phyloP scores from a whole-genome alignment of 768 basidiomycete genomes.

The Rhizopogon rudus region DNA sequence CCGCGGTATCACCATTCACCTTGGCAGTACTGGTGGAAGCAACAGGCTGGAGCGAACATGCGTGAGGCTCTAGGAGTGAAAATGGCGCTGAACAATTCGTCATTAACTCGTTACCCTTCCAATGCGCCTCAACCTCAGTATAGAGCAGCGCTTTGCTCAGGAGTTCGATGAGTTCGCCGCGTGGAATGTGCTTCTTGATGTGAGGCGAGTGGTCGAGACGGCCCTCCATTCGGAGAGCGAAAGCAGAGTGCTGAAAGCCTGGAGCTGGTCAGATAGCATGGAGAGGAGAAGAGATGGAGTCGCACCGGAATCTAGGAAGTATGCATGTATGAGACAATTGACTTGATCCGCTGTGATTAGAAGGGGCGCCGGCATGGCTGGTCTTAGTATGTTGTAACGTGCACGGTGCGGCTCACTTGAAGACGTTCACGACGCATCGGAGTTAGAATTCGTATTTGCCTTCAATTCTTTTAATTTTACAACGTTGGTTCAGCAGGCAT shows the following conservation, averaged over 20 bases:
- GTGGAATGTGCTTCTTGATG: constrained; percentile 68
- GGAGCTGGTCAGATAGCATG: constrained; percentile 7
- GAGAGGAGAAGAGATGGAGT: neutral
- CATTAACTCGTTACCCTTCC: constrained; percentile 57
- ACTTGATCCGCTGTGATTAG: constrained; percentile 77
- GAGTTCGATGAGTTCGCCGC: constrained; percentile 78
- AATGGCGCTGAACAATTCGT: constrained; percentile 66
- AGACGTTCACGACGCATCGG: neutral
- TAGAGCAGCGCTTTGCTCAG: constrained; percentile 79
- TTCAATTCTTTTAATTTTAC: no score
- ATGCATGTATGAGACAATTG: constrained; percentile 81
- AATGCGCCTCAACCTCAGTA: constrained; percentile 79
- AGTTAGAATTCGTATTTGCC: neutral
- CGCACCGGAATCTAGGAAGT: constrained; percentile 76
- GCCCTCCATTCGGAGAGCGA: constrained; percentile 71
- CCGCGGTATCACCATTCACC: constrained; percentile 16
- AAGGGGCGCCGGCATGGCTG: constrained; percentile 39
- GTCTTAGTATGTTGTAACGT: neutral
- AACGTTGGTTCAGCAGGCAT: no score
- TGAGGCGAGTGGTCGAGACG: constrained; percentile 66
- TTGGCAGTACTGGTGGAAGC: constrained; percentile 6
- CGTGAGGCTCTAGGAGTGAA: constrained; percentile 70
- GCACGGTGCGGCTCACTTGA: neutral
- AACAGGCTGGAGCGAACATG: constrained; percentile 52
- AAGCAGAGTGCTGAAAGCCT: constrained; percentile 84